Evolutionary conservation across 23 red algal genomes (phyloP).

Genomic region (Cyanidiococcus yangmingshanensis): DNA sequence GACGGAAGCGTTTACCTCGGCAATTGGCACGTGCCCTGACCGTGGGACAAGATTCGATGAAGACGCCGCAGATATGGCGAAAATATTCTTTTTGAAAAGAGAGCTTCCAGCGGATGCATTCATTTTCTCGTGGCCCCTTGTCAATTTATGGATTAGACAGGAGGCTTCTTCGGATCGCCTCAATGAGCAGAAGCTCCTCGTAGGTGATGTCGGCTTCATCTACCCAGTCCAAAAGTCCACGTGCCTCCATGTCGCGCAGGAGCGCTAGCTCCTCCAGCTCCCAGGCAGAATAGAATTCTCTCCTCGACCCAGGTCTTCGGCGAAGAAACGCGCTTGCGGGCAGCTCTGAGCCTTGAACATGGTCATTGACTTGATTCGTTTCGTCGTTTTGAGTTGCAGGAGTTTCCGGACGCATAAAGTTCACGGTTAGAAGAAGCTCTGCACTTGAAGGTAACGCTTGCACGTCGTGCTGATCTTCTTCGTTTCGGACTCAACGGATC

Average conservation of each 20-base stretch:
- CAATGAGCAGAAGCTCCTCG: constrained; percentile 14
- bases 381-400: neutral
- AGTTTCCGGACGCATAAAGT: neutral
- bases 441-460: neutral
- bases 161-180: constrained; percentile 8
- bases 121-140: too few relatives aligned
- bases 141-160: neutral
- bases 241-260: neutral
- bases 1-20: too few relatives aligned
- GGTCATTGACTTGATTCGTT: neutral
- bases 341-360: neutral
- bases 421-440: neutral
- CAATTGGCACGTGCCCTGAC: too few relatives aligned
- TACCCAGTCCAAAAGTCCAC: neutral
- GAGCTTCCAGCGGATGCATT: too few relatives aligned
- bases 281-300: neutral
- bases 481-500: neutral
- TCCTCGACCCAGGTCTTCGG: neutral
- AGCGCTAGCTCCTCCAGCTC: neutral
- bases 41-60: too few relatives aligned
- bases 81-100: too few relatives aligned
- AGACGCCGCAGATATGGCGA: too few relatives aligned
- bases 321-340: neutral
- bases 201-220: neutral
- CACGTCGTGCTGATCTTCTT: neutral